A percentile compares a stretch with the other conserved stretches of the same genome.
Conservation (phyloP, 371 early-diverging fungal genomes). For the Mucor indicus region DNA sequence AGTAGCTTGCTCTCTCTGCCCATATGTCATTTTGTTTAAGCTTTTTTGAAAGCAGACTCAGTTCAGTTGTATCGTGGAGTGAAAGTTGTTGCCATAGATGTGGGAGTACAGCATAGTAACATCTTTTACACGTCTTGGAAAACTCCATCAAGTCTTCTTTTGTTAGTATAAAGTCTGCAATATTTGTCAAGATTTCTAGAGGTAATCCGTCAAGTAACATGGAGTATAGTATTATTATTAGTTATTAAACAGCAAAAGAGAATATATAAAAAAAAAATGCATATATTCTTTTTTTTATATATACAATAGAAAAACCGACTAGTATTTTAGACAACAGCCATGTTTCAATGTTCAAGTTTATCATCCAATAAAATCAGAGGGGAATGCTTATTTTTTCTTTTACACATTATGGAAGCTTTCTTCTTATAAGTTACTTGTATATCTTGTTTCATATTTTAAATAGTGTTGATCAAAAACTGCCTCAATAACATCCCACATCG, state of each 20-base stretch:
- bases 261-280: too few relatives aligned
- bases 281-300: too few relatives aligned
- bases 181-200: slow-evolving; percentile 17
- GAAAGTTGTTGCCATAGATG: slow-evolving; percentile 17
- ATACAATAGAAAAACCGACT: too few relatives aligned
- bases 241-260: too few relatives aligned
- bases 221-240: too few relatives aligned
- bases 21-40: slow-evolving; percentile 14
- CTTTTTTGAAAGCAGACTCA: slow-evolving; percentile 5
- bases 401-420: too few relatives aligned
- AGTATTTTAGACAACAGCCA: too few relatives aligned
- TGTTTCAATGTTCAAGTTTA: too few relatives aligned
- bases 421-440: slow-evolving; percentile 23
- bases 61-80: slow-evolving; percentile 8
- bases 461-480: slow-evolving; percentile 49
- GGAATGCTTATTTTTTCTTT: too few relatives aligned
- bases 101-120: slow-evolving; percentile 22
- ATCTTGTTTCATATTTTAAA: slow-evolving; percentile 8
- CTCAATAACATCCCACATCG: slow-evolving; percentile 64
- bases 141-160: slow-evolving; percentile 9
- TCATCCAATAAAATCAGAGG: too few relatives aligned
- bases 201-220: too few relatives aligned
- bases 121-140: slow-evolving; percentile 21
- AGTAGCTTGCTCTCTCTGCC: slow-evolving; percentile 15
- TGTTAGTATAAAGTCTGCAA: slow-evolving; percentile 16